Evolutionary conservation across 441 rosid species (phyloP), one percentile per base, ranked within the genome.

Genomic region (Euphorbia schlechtendalii): DNA sequence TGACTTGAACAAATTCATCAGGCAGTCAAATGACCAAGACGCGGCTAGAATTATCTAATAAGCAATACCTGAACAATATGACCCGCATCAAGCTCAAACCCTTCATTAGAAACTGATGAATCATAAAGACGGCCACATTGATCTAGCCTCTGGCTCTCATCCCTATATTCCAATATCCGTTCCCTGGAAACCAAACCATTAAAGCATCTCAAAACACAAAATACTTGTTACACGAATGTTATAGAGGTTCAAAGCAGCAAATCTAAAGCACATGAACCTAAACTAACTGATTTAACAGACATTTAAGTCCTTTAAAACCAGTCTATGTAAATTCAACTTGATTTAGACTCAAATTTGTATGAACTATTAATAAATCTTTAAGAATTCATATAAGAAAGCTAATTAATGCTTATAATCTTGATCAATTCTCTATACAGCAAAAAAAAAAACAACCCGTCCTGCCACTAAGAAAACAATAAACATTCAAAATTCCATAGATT

Each of bases 61-160:
- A 24, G 28, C 55, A 72, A 49, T 68, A 94, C 99, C 96, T 88
- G 99, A 71, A 92, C 82, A 76, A 92, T 78, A 65, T 83, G 93
- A 80, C 89, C 83, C 0, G 97, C 96, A 76, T 95, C 98, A 56
- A 81, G 79, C 80, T 86, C 98, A 24, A 92, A 89, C 17, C 95
- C 97, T 63, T 89, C 96, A 77, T 82, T 88, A 18, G 87, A 82
- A 65, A 92, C 81, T 20, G 98, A 92, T 64, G 98, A 95, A 83
- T 92, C 95, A 52, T 88, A 92, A 27, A 92, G 95, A 27, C 99
- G 91, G 76, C 82, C 76, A 72, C 97, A 88, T 64, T 89, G 97
- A 70, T 95, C 97, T 61, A 92, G 81, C 76, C 90, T 80, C 83
- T 88, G 91, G 82, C 98, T 89, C 66, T 90, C 97, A 68, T 85